Evolutionary conservation across 768 basidiomycete species (phyloP), one percentile per base, ranked within the genome.

Genomic region (Coprinopsis marcescibilis): DNA sequence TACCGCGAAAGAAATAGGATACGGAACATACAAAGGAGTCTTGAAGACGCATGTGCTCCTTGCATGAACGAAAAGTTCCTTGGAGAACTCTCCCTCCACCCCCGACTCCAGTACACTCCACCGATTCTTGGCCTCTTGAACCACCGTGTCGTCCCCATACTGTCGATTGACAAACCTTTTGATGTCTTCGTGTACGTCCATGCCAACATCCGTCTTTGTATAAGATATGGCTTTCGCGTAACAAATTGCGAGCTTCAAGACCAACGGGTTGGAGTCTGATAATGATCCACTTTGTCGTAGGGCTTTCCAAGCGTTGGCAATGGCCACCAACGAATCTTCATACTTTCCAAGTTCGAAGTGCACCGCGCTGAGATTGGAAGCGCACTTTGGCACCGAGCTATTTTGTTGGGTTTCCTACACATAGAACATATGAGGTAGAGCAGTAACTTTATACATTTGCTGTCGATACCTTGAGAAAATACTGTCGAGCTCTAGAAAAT

Each of bases 201-300:
- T 45, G 20, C 30, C 23, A 12, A 21, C 43, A 11, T 7, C 32
- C 12, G 43, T 45, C 10, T 45, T n/a, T 32, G 21, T 45, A 45
- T 12, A 34, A 29, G 15, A 15, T 12, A 32, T 32, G 6, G 51
- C 39, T 41, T 52, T 52, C 11, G 37, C 25, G n/a, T 17, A 36
- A n/a, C 50, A 32, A 3, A 41, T 35, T 13, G 46, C 39, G 12
- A 52, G 20, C 26, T 48, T 52, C 17, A 30, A 25, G 8, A 46
- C 51, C 15, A 52, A 23, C 12, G 35, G 35, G 7, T 36, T 17
- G 15, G 12, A 36, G 7, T 36, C 35, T 7, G 7, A 17, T 36
- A n/a, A n/a, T 8, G 29, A 8, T n/a, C 8, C 29, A 32, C 8
- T n/a, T n/a, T 8, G 8, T n/a, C n/a, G 29, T 8, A 36, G 17